Evolutionary conservation across 805 yeast genomes (phyloP), one percentile per base, ranked within the genome.

Genomic region (Zygoascus tannicola): DNA sequence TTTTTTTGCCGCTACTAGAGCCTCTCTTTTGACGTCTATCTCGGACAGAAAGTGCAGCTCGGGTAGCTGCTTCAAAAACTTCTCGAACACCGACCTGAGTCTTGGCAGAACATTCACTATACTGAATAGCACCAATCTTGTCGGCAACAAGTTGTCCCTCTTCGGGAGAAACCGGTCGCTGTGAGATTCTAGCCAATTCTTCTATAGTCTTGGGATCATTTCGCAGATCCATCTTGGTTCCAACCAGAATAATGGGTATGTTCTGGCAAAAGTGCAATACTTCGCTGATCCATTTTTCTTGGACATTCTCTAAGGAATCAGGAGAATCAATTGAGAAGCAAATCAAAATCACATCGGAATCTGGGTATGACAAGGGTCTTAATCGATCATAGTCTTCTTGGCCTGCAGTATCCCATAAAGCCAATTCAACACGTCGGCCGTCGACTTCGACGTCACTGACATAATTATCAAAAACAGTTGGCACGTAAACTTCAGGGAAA

Each of bases 401-500:
- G 53, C 97, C 97, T 45, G 97, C 95, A 55, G 96, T 87, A 86
- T 87, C 96, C 96, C 96, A 87, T 54, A 87, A 72, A 5, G 95
- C 95, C 66, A 87, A 72, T 64, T 88, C 95, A 47, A 90, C 97
- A 63, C 84, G 77, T 67, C 90, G 83, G 41, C 94, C 94, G 57
- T 83, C 90, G 46, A 82, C 81, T 60, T 79, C 95, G 46, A 90
- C 97, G 64, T 87, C 96, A 38, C 97, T 94, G 57, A 90, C 97
- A 66, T 90, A 92, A 73, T 88, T 92, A 66, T 90, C 97, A 60
- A 90, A 90, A 49, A 90, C 97, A 20, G 96, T 86, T 60, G 96
- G 96, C 40, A 87, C 95, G 62, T 86, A 86, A 50, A 85, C 90
- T 65, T 85, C 94, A 48, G 95, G 96, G 74, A 86, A 87, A 54